Evolutionary conservation across 768 basidiomycete genomes (phyloP).

Genomic region (Russula brevipes): DNA sequence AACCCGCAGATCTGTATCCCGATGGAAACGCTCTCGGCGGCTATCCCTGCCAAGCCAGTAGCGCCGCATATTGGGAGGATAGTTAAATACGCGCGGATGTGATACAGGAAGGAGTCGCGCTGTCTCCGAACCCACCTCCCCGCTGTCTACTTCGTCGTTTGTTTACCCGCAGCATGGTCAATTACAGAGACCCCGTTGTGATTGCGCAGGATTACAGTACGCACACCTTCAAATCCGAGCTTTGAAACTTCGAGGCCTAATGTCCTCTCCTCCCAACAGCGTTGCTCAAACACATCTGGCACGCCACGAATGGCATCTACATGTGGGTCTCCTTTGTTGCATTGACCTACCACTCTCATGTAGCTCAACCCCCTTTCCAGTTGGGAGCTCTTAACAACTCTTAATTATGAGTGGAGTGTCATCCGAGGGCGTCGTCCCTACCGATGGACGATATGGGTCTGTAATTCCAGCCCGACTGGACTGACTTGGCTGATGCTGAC

Average conservation of each 20-base stretch:
- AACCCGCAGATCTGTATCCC: too few relatives aligned
- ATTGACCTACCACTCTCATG: not conserved
- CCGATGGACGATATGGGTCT: constrained; percentile 13
- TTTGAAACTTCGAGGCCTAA: not conserved
- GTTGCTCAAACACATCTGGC: not conserved
- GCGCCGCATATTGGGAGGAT: not conserved
- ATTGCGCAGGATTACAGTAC: not conserved
- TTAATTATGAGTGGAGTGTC: not conserved
- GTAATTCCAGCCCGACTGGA: not conserved
- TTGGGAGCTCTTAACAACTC: not conserved
- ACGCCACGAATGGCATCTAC: not conserved
- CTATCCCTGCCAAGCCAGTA: not conserved
- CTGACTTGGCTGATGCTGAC: not conserved
- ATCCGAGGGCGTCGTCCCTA: constrained; percentile 2
- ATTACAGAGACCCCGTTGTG: not conserved
- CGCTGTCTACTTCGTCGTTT: too few relatives aligned
- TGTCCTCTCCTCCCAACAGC: not conserved
- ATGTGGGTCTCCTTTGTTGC: not conserved
- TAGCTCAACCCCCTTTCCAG: not conserved
- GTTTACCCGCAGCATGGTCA: not conserved
- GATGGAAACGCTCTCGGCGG: too few relatives aligned
- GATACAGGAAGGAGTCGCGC: not conserved
- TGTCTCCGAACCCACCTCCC: not conserved
- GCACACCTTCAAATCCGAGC: not conserved
- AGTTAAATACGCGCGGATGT: not conserved